Conservation (phyloP, 331 rosid species). For the Acacia concinna region DNA sequence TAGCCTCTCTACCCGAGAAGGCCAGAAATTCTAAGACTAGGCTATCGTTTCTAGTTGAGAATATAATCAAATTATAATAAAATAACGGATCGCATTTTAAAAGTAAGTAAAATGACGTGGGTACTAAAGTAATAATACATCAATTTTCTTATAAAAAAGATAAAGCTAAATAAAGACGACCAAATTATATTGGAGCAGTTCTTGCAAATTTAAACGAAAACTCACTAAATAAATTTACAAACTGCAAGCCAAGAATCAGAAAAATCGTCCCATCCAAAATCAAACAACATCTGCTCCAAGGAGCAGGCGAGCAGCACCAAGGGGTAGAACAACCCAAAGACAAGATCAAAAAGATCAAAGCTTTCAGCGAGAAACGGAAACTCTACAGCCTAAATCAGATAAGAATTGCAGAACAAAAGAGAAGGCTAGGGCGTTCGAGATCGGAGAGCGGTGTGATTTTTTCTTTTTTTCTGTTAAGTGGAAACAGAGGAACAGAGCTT, state of each 20-base stretch:
- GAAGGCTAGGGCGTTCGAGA: constrained; percentile 42
- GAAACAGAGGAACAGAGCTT: constrained; percentile 42
- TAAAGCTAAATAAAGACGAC: constrained; percentile 25
- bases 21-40: constrained; percentile 19
- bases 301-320: neutral
- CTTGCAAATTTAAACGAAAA: neutral
- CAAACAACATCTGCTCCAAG: neutral
- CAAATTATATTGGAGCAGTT: neutral
- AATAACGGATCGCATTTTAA: constrained; percentile 17
- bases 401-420: constrained; percentile 29
- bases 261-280: neutral
- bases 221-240: neutral
- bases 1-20: constrained; percentile 2
- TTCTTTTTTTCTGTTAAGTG: neutral
- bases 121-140: neutral
- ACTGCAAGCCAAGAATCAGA: constrained; percentile 13
- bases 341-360: constrained; percentile 16
- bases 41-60: constrained; percentile 17
- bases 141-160: neutral
- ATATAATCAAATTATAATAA: constrained; percentile 11
- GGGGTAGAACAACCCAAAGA: constrained; percentile 25
- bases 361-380: constrained; percentile 28
- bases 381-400: constrained; percentile 24
- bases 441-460: constrained; percentile 10
- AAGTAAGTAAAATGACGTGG: constrained; percentile 3